These are phyloP conservation scores for Bolboschoenus planiculmis DNA, from an alignment of 176 grass and related monocot species.

Conservation along the genomic window DNA sequence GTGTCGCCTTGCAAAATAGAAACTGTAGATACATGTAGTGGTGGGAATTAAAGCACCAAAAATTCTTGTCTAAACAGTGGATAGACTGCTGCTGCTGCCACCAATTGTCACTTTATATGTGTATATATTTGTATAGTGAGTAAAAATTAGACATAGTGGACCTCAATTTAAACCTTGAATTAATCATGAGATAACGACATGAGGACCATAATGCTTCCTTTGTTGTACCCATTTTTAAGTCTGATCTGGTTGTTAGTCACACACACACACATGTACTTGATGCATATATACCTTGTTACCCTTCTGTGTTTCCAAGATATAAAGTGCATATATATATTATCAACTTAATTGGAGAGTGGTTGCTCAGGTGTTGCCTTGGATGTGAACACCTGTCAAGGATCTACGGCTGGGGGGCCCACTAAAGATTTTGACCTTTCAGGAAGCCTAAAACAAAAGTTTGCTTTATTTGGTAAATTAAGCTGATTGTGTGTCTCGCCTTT, in stretches of 20 bases:
- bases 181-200: constrained; percentile 7
- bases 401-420: neutral
- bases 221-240: neutral
- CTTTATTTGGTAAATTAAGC: constrained; percentile 16
- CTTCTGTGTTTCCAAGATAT: neutral
- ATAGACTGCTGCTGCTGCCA: neutral
- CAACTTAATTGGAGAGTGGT: neutral
- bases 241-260: neutral
- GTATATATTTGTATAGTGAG: neutral
- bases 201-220: neutral
- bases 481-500: neutral
- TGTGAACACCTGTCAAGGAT: neutral
- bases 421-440: neutral
- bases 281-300: neutral
- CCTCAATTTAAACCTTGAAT: neutral
- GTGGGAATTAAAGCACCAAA: neutral
- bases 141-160: neutral
- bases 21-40: neutral
- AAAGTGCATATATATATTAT: constrained; percentile 1
- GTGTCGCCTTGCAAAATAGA: neutral
- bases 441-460: neutral
- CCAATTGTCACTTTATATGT: neutral
- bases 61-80: neutral
- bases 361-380: neutral
- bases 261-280: neutral